phyloP scores from a whole-genome alignment of 1,284 basidiomycete genomes.

The Ceratorhiza oryzae-sativae region DNA sequence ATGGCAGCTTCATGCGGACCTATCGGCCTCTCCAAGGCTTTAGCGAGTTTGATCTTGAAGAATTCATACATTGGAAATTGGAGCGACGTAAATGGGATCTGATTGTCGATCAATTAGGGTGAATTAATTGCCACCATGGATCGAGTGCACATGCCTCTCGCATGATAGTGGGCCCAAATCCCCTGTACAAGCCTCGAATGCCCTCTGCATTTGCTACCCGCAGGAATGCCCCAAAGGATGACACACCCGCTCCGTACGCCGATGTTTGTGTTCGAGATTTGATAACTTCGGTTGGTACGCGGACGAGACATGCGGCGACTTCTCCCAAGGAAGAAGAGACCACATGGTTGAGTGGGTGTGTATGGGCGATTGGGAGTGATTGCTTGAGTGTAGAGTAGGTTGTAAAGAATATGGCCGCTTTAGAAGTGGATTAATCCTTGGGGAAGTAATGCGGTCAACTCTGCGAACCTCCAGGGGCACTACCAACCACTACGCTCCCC shows the following conservation, averaged over 20 bases:
- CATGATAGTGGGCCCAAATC: conserved; percentile 79
- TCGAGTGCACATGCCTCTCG: conserved; percentile 76
- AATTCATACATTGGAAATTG: conserved; percentile 97
- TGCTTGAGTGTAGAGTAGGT: conserved; percentile 92
- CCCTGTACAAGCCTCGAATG: conserved; percentile 75
- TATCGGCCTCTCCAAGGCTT: conserved; percentile 60
- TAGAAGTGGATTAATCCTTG: neutral
- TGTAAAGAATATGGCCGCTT: conserved; percentile 95
- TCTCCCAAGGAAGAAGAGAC: conserved; percentile 81
- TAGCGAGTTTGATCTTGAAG: conserved; percentile 73
- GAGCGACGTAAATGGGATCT: conserved; percentile 98
- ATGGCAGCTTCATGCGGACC: conserved; percentile 85
- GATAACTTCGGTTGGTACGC: conserved; percentile 94
- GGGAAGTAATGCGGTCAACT: neutral
- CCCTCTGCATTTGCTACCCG: conserved; percentile 66
- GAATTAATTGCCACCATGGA: too few species aligned
- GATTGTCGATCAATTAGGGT: neutral
- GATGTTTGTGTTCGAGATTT: conserved; percentile 85
- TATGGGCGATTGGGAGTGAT: conserved; percentile 62
- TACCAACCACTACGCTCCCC: conserved; percentile 93
- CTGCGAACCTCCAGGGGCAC: conserved; percentile 92
- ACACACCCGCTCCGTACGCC: conserved; percentile 64
- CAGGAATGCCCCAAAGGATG: conserved; percentile 59
- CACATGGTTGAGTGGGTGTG: conserved; percentile 78
- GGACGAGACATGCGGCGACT: conserved; percentile 89